Evolutionary conservation across 192 early-diverging fungal species (phyloP).

Genomic region (Rhizophagus clarus): DNA sequence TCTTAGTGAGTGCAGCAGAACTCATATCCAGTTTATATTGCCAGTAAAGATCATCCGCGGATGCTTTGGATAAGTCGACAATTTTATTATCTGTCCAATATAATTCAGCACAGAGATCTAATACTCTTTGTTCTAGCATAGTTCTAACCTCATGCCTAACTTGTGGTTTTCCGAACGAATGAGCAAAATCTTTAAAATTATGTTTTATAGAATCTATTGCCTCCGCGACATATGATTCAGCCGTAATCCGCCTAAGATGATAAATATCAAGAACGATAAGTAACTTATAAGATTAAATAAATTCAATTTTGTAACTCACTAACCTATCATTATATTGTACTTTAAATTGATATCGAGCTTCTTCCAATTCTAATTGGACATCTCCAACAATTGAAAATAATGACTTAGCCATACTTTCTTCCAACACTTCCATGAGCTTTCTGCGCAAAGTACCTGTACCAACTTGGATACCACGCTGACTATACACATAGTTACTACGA

Average conservation of each 20-base stretch:
- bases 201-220: conserved; percentile 92
- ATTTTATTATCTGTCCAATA: conserved; percentile 89
- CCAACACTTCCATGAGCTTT: conserved; percentile 86
- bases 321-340: conserved; percentile 97
- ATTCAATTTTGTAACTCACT: background rate
- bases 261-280: background rate
- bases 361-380: conserved; percentile 93
- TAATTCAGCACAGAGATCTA: conserved; percentile 88
- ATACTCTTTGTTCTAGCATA: conserved; percentile 88
- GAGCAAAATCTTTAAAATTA: conserved; percentile 92
- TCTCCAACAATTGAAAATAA: conserved; percentile 85
- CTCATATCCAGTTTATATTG: conserved; percentile 78
- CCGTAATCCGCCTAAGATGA: conserved; percentile 60
- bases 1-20: conserved; percentile 89
- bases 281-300: background rate
- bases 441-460: conserved; percentile 86
- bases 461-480: conserved; percentile 70
- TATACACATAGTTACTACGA: conserved; percentile 55
- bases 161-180: conserved; percentile 91
- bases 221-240: conserved; percentile 96
- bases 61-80: conserved; percentile 63
- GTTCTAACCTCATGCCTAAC: conserved; percentile 87
- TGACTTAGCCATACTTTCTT: conserved; percentile 87
- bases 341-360: conserved; percentile 97
- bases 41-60: conserved; percentile 76